phyloP scores from a whole-genome alignment of 169 alveolate genomes.

The Neospora caninum region DNA sequence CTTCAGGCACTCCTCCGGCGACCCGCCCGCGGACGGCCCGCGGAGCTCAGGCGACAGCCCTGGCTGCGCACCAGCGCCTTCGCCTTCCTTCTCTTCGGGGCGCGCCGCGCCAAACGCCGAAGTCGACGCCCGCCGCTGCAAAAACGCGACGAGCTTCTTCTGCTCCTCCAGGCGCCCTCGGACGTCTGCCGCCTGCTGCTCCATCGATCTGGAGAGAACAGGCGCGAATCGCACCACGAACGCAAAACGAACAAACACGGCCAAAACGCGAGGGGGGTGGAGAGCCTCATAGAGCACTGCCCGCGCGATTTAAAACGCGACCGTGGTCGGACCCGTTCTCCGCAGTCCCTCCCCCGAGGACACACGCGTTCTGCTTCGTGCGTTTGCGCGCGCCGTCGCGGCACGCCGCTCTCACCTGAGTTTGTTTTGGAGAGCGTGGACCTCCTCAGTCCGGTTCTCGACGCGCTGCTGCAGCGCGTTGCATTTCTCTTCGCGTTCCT shows the following conservation, averaged over 20 bases:
- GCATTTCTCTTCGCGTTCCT: constrained; percentile 39
- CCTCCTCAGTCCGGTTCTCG: constrained; percentile 41
- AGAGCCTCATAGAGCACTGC: no score
- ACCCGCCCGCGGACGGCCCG: not conserved
- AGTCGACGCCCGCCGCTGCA: constrained; percentile 54
- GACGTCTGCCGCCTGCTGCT: constrained; percentile 47
- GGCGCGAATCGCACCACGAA: constrained; percentile 29
- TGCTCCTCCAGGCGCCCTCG: constrained; percentile 60
- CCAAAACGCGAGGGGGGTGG: no score
- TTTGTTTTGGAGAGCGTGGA: constrained; percentile 32
- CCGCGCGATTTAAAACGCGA: no score
- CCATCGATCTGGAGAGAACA: not conserved
- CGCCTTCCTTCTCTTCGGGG: not conserved
- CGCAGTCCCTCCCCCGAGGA: no score
- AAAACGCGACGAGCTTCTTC: constrained; percentile 48
- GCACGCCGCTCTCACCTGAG: not conserved
- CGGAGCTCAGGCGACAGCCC: not conserved
- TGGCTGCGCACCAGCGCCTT: not conserved
- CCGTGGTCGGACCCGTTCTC: no score
- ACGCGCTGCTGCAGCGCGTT: not conserved
- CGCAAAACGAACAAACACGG: no score
- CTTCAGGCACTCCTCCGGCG: constrained; percentile 38
- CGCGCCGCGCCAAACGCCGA: not conserved
- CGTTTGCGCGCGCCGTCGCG: not conserved
- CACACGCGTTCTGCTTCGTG: no score